Conservation (phyloP, 257 asterid species). For the Galeopsis tetrahit region DNA sequence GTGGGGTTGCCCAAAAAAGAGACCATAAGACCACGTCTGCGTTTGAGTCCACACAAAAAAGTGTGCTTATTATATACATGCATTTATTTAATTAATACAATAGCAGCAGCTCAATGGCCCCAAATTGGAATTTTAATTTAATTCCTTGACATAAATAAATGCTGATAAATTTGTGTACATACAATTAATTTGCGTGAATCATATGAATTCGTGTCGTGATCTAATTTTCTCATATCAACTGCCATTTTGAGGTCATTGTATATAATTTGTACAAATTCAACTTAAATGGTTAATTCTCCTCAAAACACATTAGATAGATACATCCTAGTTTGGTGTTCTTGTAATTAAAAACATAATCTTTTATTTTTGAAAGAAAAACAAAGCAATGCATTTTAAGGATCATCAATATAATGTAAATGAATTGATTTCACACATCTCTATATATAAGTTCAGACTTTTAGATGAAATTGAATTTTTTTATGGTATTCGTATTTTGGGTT, state of each 20-base stretch:
- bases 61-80: not conserved
- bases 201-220: not conserved
- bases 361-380: no score
- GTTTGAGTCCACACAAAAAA: conserved; percentile 35
- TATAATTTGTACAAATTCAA: not conserved
- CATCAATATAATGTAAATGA: no score
- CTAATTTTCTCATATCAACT: not conserved
- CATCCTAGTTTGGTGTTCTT: not conserved
- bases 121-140: conserved; percentile 3
- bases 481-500: no score
- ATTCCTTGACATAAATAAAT: no score
- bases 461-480: no score
- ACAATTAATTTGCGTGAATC: not conserved
- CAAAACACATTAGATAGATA: not conserved
- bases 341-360: not conserved
- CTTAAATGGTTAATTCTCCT: not conserved
- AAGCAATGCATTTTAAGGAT: no score
- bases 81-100: conserved; percentile 11
- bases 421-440: no score
- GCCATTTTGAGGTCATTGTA: not conserved
- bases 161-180: not conserved
- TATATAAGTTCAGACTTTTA: no score
- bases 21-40: conserved; percentile 14
- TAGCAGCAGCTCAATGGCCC: conserved; percentile 45
- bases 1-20: conserved; percentile 33